Evolutionary conservation across 2,329 filamentous ascomycete genomes (phyloP).

Genomic region (Coniochaeta ligniaria): DNA sequence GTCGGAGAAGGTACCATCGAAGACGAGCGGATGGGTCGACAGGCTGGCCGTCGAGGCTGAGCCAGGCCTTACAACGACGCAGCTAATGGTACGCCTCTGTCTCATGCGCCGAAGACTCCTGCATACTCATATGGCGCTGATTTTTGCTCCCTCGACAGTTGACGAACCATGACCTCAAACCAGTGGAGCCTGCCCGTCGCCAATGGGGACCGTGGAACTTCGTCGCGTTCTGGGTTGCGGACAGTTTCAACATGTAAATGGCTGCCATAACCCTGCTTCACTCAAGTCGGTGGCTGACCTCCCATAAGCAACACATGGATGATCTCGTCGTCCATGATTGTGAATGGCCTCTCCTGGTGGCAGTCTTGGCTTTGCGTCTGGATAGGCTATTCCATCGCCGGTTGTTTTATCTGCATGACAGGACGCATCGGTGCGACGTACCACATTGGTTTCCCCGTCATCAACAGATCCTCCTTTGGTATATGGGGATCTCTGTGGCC

Average conservation of each 20-base stretch:
- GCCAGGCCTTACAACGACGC: conserved; percentile 66
- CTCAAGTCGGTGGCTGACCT: neutral
- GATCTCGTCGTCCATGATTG: conserved; percentile 80
- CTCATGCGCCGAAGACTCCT: neutral
- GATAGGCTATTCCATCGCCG: conserved; percentile 75
- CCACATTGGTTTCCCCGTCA: conserved; percentile 84
- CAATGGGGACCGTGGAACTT: conserved; percentile 87
- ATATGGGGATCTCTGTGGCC: conserved; percentile 89
- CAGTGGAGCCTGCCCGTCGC: conserved; percentile 70
- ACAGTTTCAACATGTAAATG: conserved; percentile 66
- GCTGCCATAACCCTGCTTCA: neutral
- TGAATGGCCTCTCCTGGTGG: conserved; percentile 79
- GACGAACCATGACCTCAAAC: conserved; percentile 74
- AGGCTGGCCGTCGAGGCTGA: conserved; percentile 70
- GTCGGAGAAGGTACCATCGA: conserved; percentile 24
- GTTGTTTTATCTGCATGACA: conserved; percentile 66
- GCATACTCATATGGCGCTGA: conserved; percentile 7
- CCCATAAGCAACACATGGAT: conserved; percentile 69
- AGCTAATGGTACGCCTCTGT: conserved; percentile 58
- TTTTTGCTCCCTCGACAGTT: conserved; percentile 37
- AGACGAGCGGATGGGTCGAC: conserved; percentile 35
- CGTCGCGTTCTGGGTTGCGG: conserved; percentile 79
- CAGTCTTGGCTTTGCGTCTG: conserved; percentile 86
- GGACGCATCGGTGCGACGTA: conserved; percentile 81
- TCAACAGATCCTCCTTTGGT: conserved; percentile 71